A percentile compares a stretch with the other conserved stretches of the same genome.
Evolutionary conservation across 1,284 basidiomycete genomes (phyloP).

Genomic region (Pseudozyma hubeiensis): DNA sequence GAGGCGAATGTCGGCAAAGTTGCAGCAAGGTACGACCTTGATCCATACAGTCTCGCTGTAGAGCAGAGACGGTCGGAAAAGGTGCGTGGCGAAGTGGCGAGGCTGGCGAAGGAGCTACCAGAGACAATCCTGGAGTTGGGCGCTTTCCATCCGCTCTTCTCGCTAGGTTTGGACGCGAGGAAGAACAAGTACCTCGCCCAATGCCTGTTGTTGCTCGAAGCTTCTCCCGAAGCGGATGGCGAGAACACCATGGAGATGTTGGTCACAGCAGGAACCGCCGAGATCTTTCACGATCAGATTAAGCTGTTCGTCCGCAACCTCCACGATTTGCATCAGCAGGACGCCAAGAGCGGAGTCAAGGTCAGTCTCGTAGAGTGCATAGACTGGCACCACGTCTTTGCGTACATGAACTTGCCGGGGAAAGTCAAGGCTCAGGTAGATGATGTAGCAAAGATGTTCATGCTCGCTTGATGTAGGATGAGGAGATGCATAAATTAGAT

Average conservation of each 20-base stretch:
- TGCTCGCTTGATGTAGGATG: constrained; percentile 15
- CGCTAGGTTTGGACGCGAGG: constrained; percentile 10
- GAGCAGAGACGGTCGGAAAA: not conserved
- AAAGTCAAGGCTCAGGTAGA: constrained; percentile 31
- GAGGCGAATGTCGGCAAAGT: not conserved
- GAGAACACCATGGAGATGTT: constrained; percentile 17
- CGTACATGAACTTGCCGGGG: constrained; percentile 31
- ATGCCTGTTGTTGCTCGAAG: constrained; percentile 12
- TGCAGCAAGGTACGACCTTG: constrained; percentile 12
- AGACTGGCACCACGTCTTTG: constrained; percentile 42
- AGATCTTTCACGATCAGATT: constrained; percentile 35
- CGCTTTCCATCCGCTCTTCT: constrained; percentile 39
- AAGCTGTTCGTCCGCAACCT: constrained; percentile 18
- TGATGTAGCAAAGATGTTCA: constrained; percentile 34
- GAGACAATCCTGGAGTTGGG: constrained; percentile 22
- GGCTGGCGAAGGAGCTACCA: constrained; percentile 21
- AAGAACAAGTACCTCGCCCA: constrained; percentile 27
- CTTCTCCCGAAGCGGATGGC: not conserved
- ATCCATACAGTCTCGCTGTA: constrained; percentile 3
- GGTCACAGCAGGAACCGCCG: constrained; percentile 22
- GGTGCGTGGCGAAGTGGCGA: not conserved
- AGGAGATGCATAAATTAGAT: too few species aligned
- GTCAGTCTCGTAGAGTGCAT: constrained; percentile 29
- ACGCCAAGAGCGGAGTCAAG: constrained; percentile 2
- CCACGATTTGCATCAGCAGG: not conserved